Conservation (phyloP, 441 rosid species). For the Bruguiera hainesii region DNA sequence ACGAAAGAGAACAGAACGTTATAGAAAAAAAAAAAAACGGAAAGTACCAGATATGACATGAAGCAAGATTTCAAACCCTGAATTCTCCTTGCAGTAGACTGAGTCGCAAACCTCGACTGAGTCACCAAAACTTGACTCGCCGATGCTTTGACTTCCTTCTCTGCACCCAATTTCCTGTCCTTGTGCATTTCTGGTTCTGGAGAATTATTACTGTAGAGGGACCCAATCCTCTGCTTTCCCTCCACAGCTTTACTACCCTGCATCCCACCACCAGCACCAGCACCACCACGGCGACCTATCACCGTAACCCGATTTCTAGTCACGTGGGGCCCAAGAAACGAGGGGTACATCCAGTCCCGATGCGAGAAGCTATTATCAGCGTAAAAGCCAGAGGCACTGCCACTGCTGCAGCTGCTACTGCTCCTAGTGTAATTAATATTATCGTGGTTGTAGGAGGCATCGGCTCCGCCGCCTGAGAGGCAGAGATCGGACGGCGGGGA, state of each 20-base stretch:
- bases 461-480: conserved; percentile 23
- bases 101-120: conserved; percentile 24
- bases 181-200: conserved; percentile 8
- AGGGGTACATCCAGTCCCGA: conserved; percentile 68
- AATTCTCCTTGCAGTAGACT: conserved; percentile 32
- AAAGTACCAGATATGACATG: conserved; percentile 39
- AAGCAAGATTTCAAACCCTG: conserved; percentile 34
- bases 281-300: conserved; percentile 23
- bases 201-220: too few relatives aligned
- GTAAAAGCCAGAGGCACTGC: conserved; percentile 1
- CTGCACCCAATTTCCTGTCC: conserved; percentile 5
- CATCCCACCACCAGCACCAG: conserved; percentile 4
- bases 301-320: conserved; percentile 37
- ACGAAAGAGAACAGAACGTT: neutral
- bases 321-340: conserved; percentile 55
- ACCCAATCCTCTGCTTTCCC: conserved; percentile 22
- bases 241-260: conserved; percentile 20
- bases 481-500: conserved; percentile 33
- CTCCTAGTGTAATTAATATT: neutral
- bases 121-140: conserved; percentile 31
- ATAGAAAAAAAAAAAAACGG: neutral
- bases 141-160: conserved; percentile 27
- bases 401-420: neutral
- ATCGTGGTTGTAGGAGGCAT: conserved; percentile 6
- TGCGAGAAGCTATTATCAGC: conserved; percentile 26